Evolutionary conservation across 805 yeast species (phyloP), one percentile per base, ranked within the genome.

Genomic region (Candida tibetensis): DNA sequence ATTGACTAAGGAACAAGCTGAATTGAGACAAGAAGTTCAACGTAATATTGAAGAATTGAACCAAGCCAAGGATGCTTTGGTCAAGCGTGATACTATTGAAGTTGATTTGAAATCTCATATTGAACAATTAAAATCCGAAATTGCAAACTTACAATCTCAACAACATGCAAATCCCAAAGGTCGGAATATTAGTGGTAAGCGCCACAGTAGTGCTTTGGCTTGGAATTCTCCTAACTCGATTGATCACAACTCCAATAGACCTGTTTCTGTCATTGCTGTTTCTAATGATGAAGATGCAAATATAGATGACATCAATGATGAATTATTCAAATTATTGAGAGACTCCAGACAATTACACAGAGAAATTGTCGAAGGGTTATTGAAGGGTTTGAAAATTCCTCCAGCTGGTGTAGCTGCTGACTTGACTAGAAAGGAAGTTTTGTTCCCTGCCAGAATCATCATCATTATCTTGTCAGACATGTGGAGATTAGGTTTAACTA

Each of bases 401-500:
- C 79, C 82, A 27, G 83, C 95, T 16, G 85, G 88, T 43, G 87
- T 85, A 33, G 89, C 93, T 30, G 82, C 87, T 32, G 87, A 82
- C 52, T 70, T 88, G 47, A 81, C 90, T 12, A 77, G 87, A 57
- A 88, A 89, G 56, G 98, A 93, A 59, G 95, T 91, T 8, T 71
- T 93, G 38, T 93, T 89, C 80, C 99, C 99, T 18, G 93, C 97
- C 1, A 81, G 96, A 71, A 87, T 93, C 48, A 81, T 93, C 54
- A 91, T 93, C 54, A 84, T 93, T 48, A 83, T 91, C 23, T 71
- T 91, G 47, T 82, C 95, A 53, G 99, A 93, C 62, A 89, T 93
- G 98, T 93, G 99, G 99, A 78, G 98, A 64, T 72, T 91, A 33
- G 98, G 98, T 2, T 76, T 89, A 53, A 88, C 96, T 12, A 80